phyloP scores from a whole-genome alignment of 768 basidiomycete genomes.

The Lentinula guzmanii region DNA sequence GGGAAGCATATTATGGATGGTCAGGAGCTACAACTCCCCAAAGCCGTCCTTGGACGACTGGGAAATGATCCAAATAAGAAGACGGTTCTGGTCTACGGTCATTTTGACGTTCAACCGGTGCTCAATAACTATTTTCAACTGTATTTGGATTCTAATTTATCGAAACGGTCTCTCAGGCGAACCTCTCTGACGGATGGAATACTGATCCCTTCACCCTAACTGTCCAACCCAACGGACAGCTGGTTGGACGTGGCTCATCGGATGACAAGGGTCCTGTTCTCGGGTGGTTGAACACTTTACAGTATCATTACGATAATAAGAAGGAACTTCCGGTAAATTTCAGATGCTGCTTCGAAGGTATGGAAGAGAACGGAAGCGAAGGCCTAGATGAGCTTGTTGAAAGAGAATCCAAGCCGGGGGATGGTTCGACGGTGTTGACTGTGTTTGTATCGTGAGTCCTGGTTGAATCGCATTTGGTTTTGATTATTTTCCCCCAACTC shows the following conservation, averaged over 20 bases:
- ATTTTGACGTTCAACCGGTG: conserved; percentile 94
- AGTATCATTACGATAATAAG: conserved; percentile 67
- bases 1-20: conserved; percentile 72
- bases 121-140: conserved; percentile 15
- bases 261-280: conserved; percentile 91
- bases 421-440: conserved; percentile 86
- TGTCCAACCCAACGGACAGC: conserved; percentile 44
- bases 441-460: conserved; percentile 79
- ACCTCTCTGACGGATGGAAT: conserved; percentile 62
- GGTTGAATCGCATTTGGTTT: not conserved
- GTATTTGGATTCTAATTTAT: not conserved
- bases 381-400: conserved; percentile 85
- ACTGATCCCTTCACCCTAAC: conserved; percentile 60
- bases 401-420: conserved; percentile 65
- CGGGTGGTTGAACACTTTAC: conserved; percentile 86
- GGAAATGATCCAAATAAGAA: conserved; percentile 55
- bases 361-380: conserved; percentile 94
- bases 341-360: conserved; percentile 90
- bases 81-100: conserved; percentile 79
- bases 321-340: conserved; percentile 84
- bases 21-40: conserved; percentile 40
- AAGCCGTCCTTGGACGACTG: conserved; percentile 42
- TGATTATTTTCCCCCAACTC: too few species aligned
- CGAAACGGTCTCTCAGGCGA: not conserved
- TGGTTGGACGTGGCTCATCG: conserved; percentile 83